Conservation (phyloP, 441 rosid genomes). For the Omphalea diandra region DNA sequence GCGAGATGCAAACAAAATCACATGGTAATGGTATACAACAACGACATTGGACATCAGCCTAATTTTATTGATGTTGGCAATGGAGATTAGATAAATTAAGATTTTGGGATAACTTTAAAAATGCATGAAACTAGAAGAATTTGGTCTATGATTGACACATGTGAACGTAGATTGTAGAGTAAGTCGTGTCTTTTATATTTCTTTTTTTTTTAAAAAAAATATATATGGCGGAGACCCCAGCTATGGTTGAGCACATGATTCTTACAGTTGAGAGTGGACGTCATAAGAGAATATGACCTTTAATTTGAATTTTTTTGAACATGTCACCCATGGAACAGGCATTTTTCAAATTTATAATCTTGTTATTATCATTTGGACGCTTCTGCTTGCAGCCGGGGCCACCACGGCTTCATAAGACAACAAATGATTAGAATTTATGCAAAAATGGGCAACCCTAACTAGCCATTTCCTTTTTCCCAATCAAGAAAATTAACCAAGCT, state of each 20-base stretch:
- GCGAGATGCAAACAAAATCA: no score
- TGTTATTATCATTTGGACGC: background rate
- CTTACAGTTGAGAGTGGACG: conserved; percentile 8
- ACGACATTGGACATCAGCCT: no score
- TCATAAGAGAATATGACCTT: conserved; percentile 17
- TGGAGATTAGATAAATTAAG: background rate
- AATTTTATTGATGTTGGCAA: background rate
- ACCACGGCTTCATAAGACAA: background rate
- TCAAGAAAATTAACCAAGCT: no score
- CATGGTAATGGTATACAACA: no score
- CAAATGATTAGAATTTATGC: background rate
- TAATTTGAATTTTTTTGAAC: conserved; percentile 24
- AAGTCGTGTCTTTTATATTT: no score
- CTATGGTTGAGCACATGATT: conserved; percentile 8
- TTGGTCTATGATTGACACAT: conserved; percentile 17
- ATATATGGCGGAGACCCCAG: background rate
- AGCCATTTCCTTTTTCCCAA: no score
- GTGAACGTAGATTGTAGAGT: conserved; percentile 13
- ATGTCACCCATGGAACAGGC: background rate
- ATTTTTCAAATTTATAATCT: background rate
- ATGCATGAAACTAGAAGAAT: background rate
- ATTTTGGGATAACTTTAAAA: background rate
- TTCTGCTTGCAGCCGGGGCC: conserved; percentile 11
- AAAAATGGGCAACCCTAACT: background rate
- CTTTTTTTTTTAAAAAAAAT: background rate